Evolutionary conservation across 139 green algal genomes (phyloP), one percentile per base, ranked within the genome.

Genomic region (Chlamydomonas urium): DNA sequence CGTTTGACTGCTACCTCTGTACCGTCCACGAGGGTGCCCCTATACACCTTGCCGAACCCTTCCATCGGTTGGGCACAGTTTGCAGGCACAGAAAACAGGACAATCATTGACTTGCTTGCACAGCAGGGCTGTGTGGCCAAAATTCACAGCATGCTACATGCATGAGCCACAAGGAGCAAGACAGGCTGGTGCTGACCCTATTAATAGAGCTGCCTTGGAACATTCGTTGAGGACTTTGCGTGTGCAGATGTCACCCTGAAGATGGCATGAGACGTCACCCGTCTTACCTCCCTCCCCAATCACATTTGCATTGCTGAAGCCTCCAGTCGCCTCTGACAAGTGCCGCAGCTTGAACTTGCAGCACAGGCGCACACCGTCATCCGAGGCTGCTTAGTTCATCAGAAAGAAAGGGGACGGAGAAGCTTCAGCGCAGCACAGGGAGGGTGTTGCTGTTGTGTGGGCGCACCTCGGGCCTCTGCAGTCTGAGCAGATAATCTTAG

Each of bases 41-140:
- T 26, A 26, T 67, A 67, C 17, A 67, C 60, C 33, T 67, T 63
- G n/a, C 53, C 53, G 26, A 63, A 63, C 53, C 53, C 53, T 63
- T 8, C 24, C 6, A 50, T n/a, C 10, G 42, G 14, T 14, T 24
- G 8, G 42, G 42, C 42, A 14, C 42, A 50, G 42, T 50, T 50
- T 50, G 26, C 6, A 26, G 29, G 53, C 24, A 21, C 53, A 63
- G 26, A 33, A 63, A 63, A 63, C n/a, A 34, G 29, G 53, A 63
- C 26, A 36, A 8, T 32, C 10, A 63, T 17, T 24, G 21, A 14
- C 21, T 63, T 17, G 6, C 21, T 34, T 63, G 53, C 45, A 56
- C 17, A 56, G 45, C 45, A 56, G 17, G 17, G 45, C 45, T 56
- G 17, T 56, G 45, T n/a, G n/a, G n/a, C n/a, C n/a, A n/a, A n/a